Percentiles rank a stretch among this genome's conserved stretches.
Evolutionary conservation across 179 eudicot species (phyloP).

Genomic region (Corrigiola litoralis): DNA sequence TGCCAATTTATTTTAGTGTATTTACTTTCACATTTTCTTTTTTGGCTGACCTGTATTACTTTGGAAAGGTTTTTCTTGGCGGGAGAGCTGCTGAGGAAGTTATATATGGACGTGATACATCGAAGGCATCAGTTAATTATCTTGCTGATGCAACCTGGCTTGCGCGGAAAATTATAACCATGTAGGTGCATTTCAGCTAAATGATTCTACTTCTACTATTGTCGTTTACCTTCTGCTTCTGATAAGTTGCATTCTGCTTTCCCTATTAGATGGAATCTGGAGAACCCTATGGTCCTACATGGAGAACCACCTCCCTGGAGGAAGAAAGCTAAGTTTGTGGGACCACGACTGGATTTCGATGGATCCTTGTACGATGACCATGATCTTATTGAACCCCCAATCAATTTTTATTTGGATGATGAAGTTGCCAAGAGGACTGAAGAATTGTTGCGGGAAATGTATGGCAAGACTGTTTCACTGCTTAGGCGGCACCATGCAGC

Average conservation of each 20-base stretch:
- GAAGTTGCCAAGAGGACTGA: slow-evolving; percentile 68
- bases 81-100: slow-evolving; percentile 98
- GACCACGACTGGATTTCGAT: slow-evolving; percentile 87
- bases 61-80: slow-evolving; percentile 69
- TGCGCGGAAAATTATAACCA: slow-evolving; percentile 84
- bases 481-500: slow-evolving; percentile 77
- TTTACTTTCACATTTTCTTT: not conserved
- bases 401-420: slow-evolving; percentile 77
- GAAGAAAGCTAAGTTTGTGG: slow-evolving; percentile 58
- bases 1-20: not conserved
- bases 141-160: slow-evolving; percentile 99
- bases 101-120: slow-evolving; percentile 79
- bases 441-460: slow-evolving; percentile 59
- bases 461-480: slow-evolving; percentile 51
- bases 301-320: slow-evolving; percentile 94
- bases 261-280: slow-evolving; percentile 74
- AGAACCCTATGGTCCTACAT: slow-evolving; percentile 83
- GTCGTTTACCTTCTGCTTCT: slow-evolving; percentile 5
- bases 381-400: slow-evolving; percentile 57
- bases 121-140: slow-evolving; percentile 80
- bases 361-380: slow-evolving; percentile 68
- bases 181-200: slow-evolving; percentile 53
- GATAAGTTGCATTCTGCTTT: not conserved
- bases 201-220: not conserved
- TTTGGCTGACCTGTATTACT: slow-evolving; percentile 4